Evolutionary conservation across 306 rosid species (phyloP), one percentile per base, ranked within the genome.

Genomic region (Cucumis cinereus): DNA sequence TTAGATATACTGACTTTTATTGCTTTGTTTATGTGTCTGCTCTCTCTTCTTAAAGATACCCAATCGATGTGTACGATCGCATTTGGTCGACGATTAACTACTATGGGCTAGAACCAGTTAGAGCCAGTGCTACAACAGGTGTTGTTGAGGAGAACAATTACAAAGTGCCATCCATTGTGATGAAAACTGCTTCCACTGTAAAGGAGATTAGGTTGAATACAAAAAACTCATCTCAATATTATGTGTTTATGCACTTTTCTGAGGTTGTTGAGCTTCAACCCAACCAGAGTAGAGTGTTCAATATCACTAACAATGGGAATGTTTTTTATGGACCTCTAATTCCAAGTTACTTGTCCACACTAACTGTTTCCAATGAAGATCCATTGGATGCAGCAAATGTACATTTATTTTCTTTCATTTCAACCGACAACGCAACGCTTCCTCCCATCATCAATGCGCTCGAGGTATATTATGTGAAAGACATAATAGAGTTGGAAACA

Each of bases 371-470:
- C 19, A 79, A 19, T 45, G 0, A 0, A 10, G 1, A 3, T 23
- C 78, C 82, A 5, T 12, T 33, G 1, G 41, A 13, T 15, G 74
- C 68, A 4, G 0, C 19, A 1, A 36, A 54, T 17, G 15, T 36
- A 8, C 76, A 33, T 24, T 1, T 3, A 40, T 74, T 55, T 28
- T 23, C 78, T 40, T 73, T 40, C 38, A 17, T 30, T 66, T 26
- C 80, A 13, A 8, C 66, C 5, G 43, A 63, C 0, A 63, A 72
- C 6, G 79, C 90, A 8, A 76, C 73, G 24, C 81, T 80, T 78
- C 93, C 89, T 6, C 86, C 90, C 3, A 81, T 86, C 33, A 74
- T 86, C 79, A 89, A 85, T 22, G 87, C 93, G 19, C 10, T 41
- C 12, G 93, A 88, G 81, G 0, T 80, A 15, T 79, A 57, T 47